Percentiles rank a stretch among this genome's conserved stretches.
These are phyloP conservation scores for Schizochytrium sp. DNA, from an alignment of 108 stramenopile genomes.

Conservation along the genomic window DNA sequence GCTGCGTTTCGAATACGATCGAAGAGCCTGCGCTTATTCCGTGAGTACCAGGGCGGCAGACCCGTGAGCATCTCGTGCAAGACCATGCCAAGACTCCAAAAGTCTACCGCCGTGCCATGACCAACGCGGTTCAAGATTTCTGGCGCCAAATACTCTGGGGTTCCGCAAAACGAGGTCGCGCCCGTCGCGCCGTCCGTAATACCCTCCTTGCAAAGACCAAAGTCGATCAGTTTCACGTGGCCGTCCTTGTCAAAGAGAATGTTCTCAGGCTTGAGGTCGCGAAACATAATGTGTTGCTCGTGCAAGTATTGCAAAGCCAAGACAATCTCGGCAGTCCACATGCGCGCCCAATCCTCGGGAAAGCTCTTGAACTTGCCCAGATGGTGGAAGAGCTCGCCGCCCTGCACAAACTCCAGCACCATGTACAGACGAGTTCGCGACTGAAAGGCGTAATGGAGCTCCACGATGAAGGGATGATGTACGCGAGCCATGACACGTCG, in stretches of 20 bases:
- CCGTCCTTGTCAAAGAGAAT: slow-evolving; percentile 44
- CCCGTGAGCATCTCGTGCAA: slow-evolving; percentile 96
- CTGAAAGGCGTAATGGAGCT: slow-evolving; percentile 48
- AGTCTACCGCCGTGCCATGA: slow-evolving; percentile 26
- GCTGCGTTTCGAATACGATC: slow-evolving; percentile 36
- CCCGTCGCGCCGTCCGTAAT: slow-evolving; percentile 15
- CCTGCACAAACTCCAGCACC: slow-evolving; percentile 50
- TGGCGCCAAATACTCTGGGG: slow-evolving; percentile 56
- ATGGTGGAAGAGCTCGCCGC: slow-evolving; percentile 50
- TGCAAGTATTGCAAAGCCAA: slow-evolving; percentile 46
- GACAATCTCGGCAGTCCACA: slow-evolving; percentile 47
- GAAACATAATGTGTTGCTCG: slow-evolving; percentile 35
- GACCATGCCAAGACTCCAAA: slow-evolving; percentile 90
- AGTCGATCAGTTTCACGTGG: slow-evolving; percentile 33
- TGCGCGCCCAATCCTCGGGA: slow-evolving; percentile 13
- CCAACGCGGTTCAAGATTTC: slow-evolving; percentile 30
- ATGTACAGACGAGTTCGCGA: slow-evolving; percentile 37
- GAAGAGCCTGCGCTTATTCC: slow-evolving; percentile 87
- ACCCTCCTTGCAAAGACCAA: slow-evolving; percentile 36
- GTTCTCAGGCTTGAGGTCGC: slow-evolving; percentile 59
- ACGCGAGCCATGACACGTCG: slow-evolving; percentile 40
- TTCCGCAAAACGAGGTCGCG: slow-evolving; percentile 48
- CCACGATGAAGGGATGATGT: slow-evolving; percentile 49
- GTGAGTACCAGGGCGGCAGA: slow-evolving; percentile 92
- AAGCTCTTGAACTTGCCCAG: slow-evolving; percentile 23